Evolutionary conservation across 1,139 yeast species (phyloP).

Genomic region (Debaryomycetaceae sp.): DNA sequence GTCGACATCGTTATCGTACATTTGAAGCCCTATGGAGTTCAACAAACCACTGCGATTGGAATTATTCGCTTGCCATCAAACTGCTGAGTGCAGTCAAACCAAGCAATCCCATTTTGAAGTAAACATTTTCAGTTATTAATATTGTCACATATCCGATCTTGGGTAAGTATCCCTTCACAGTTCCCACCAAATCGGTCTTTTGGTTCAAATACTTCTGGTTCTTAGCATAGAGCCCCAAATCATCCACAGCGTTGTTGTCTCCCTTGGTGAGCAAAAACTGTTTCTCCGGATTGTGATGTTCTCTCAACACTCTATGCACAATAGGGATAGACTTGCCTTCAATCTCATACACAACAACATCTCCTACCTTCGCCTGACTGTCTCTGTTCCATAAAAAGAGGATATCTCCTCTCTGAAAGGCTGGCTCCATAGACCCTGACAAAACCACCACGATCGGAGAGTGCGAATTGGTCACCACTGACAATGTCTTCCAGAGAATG

Average conservation of each 20-base stretch:
- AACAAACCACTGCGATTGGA: background rate
- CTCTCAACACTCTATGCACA: conserved; percentile 90
- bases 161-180: conserved; percentile 92
- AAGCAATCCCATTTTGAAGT: conserved; percentile 67
- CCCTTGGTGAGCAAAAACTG: conserved; percentile 91
- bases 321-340: conserved; percentile 82
- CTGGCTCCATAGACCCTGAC: conserved; percentile 99
- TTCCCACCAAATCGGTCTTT: conserved; percentile 76
- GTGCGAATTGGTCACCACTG: conserved; percentile 74
- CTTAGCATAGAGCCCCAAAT: conserved; percentile 76
- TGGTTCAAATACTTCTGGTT: conserved; percentile 76
- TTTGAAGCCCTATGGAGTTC: too few relatives aligned
- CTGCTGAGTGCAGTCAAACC: conserved; percentile 65
- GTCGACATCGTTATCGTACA: conserved; percentile 19
- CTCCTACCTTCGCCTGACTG: conserved; percentile 72
- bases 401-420: conserved; percentile 97
- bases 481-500: conserved; percentile 86
- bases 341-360: conserved; percentile 91
- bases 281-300: conserved; percentile 57
- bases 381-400: conserved; percentile 88
- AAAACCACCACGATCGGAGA: conserved; percentile 96
- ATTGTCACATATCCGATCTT: conserved; percentile 88
- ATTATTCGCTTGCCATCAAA: conserved; percentile 45
- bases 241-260: conserved; percentile 93
- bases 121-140: conserved; percentile 82